These are phyloP conservation scores for Plasmopara muralis DNA, from an alignment of 352 stramenopile genomes.

Conservation along the genomic window DNA sequence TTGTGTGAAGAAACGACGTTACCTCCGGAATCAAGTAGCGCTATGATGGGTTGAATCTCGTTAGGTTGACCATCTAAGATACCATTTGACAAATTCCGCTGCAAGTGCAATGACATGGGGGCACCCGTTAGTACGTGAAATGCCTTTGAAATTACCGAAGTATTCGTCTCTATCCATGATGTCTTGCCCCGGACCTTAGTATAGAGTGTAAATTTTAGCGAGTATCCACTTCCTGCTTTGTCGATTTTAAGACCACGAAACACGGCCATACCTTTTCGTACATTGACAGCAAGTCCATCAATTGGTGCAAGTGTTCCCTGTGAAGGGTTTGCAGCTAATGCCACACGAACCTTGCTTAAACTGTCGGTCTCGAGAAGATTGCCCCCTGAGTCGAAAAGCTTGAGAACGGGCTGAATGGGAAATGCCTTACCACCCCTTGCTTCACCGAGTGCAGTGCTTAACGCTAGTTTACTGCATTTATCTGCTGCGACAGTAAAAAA, in stretches of 20 bases:
- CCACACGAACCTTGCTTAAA: constrained; percentile 52
- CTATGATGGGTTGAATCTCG: constrained; percentile 55
- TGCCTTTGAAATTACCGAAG: constrained; percentile 47
- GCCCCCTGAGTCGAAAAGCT: constrained; percentile 64
- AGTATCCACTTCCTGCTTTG: constrained; percentile 66
- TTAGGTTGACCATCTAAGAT: constrained; percentile 76
- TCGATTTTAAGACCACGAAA: constrained; percentile 76
- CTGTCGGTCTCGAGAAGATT: constrained; percentile 63
- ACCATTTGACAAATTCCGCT: constrained; percentile 51
- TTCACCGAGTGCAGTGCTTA: constrained; percentile 31
- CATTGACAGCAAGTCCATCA: constrained; percentile 30
- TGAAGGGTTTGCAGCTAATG: constrained; percentile 71
- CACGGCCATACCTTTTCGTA: constrained; percentile 47
- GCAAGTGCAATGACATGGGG: constrained; percentile 40
- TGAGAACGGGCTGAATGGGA: constrained; percentile 64
- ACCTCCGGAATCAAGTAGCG: constrained; percentile 51
- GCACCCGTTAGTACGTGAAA: constrained; percentile 54
- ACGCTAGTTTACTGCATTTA: constrained; percentile 40
- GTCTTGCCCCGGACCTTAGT: constrained; percentile 34
- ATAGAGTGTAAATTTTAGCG: constrained; percentile 60
- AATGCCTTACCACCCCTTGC: constrained; percentile 70
- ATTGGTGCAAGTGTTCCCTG: constrained; percentile 37
- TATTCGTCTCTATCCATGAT: constrained; percentile 35
- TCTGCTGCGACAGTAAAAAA: constrained; percentile 68
- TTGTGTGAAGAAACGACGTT: constrained; percentile 54